Conservation (phyloP, 345 rosid species). For the Salix dunnii region DNA sequence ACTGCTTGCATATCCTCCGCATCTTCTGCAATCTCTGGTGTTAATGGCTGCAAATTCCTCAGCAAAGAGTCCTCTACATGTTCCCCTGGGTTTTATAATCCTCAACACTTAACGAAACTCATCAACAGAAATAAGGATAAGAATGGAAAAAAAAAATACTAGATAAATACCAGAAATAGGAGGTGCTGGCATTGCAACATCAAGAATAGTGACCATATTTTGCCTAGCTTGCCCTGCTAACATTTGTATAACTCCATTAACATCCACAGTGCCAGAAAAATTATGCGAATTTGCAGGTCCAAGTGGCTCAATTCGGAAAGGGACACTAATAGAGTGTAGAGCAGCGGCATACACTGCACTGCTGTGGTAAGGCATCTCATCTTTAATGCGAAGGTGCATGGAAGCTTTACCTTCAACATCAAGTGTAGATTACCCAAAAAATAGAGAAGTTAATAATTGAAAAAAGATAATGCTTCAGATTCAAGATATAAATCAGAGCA, state of each 20-base stretch:
- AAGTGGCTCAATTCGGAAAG: conserved; percentile 58
- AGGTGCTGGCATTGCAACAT: conserved; percentile 77
- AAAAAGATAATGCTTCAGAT: too few species aligned
- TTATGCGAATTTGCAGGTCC: conserved; percentile 45
- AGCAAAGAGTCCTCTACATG: conserved; percentile 42
- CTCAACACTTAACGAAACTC: conserved; percentile 7
- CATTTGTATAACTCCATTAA: conserved; percentile 52
- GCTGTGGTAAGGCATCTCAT: conserved; percentile 71
- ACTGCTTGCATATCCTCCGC: conserved; percentile 63
- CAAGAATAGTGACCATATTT: conserved; percentile 62
- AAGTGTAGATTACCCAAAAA: conserved; percentile 9
- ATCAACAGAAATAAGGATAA: background rate
- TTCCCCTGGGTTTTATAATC: conserved; percentile 36
- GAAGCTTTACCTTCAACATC: conserved; percentile 59
- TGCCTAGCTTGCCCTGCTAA: conserved; percentile 66
- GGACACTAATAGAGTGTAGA: conserved; percentile 63
- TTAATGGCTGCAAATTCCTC: conserved; percentile 50
- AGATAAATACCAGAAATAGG: conserved; percentile 40
- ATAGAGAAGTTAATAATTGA: background rate
- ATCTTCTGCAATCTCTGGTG: conserved; percentile 60
- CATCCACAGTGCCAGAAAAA: conserved; percentile 54
- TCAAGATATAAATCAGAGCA: background rate
- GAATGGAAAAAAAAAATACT: background rate
- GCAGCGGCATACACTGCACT: conserved; percentile 91
- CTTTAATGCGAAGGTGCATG: conserved; percentile 44